These are phyloP conservation scores for Diplotaxis tenuifolia DNA, from an alignment of 345 rosid genomes.

Conservation along the genomic window DNA sequence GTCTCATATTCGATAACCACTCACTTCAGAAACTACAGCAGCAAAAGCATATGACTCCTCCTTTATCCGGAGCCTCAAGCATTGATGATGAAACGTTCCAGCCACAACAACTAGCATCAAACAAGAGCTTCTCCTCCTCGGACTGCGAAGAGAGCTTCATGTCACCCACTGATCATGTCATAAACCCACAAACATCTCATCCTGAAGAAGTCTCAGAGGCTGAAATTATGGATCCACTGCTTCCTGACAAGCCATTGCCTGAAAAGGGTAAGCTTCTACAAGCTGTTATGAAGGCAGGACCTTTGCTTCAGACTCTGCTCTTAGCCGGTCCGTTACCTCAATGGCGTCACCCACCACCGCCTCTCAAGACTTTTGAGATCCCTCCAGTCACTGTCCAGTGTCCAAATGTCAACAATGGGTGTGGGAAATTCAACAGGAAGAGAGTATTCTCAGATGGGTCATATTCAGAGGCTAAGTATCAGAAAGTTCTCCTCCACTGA, in stretches of 20 bases:
- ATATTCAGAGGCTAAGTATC: conserved; percentile 60
- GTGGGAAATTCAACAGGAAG: conserved; percentile 60
- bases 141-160: conserved; percentile 92
- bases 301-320: conserved; percentile 86
- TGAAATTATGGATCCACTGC: conserved; percentile 28
- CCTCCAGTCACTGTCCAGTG: conserved; percentile 75
- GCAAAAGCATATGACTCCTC: conserved; percentile 45
- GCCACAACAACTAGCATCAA: conserved; percentile 49
- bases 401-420: conserved; percentile 45
- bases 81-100: conserved; percentile 61
- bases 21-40: conserved; percentile 44
- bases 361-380: conserved; percentile 84
- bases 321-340: conserved; percentile 95
- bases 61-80: conserved; percentile 81
- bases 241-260: conserved; percentile 72
- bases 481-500: conserved; percentile 65
- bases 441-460: conserved; percentile 58
- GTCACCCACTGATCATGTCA: conserved; percentile 58
- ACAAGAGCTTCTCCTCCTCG: conserved; percentile 78
- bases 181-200: conserved; percentile 34
- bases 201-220: conserved; percentile 32
- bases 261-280: conserved; percentile 96
- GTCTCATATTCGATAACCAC: conserved; percentile 51
- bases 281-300: conserved; percentile 96
- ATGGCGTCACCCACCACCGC: conserved; percentile 98